phyloP scores from a whole-genome alignment of 768 basidiomycete species.

The Gyrodon lividus region DNA sequence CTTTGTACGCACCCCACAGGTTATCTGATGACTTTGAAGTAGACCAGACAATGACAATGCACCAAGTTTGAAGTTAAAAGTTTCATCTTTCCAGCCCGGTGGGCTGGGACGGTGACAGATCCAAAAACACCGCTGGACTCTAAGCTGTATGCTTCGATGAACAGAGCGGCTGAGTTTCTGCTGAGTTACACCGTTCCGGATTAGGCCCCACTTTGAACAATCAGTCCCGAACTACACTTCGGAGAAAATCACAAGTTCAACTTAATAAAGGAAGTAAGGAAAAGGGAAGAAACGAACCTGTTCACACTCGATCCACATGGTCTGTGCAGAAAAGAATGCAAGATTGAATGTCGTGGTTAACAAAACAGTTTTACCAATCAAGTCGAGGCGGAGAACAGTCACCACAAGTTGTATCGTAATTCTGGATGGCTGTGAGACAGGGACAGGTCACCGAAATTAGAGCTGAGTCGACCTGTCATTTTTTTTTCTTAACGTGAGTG shows the following conservation, averaged over 20 bases:
- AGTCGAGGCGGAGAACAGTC: no score
- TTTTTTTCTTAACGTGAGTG: neutral
- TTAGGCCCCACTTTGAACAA: neutral
- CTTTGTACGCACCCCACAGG: no score
- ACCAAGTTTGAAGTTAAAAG: neutral
- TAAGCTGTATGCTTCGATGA: neutral
- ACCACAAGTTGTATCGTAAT: no score
- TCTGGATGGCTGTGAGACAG: neutral
- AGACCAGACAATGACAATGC: no score
- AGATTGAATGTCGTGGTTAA: neutral
- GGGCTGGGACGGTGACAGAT: neutral
- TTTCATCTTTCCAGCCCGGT: neutral
- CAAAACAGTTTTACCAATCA: no score
- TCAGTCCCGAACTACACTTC: neutral
- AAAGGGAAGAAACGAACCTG: neutral
- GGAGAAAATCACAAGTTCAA: neutral
- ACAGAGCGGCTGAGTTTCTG: neutral
- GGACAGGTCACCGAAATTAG: neutral
- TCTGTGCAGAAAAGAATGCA: neutral
- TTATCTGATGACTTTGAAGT: no score
- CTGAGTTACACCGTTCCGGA: neutral
- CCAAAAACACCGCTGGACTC: neutral
- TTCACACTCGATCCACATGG: neutral
- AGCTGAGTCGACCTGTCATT: neutral
- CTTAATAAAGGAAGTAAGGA: no score